A percentile compares a stretch with the other conserved stretches of the same genome.
Conservation (phyloP, 441 rosid species). For the Populus hybrid region DNA sequence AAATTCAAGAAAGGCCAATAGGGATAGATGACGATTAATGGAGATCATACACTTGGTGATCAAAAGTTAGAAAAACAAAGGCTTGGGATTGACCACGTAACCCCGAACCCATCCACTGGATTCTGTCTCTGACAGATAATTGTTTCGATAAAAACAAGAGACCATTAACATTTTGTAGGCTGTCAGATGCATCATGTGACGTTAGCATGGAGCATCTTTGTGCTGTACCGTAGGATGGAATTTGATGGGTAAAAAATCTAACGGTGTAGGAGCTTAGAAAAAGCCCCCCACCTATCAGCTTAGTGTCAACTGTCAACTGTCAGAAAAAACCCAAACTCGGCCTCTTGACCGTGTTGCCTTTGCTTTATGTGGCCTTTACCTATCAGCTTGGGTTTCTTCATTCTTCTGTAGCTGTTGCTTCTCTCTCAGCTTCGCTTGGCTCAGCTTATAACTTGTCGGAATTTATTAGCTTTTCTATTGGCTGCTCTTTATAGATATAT, state of each 20-base stretch:
- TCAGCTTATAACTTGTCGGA: background rate
- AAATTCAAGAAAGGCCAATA: background rate
- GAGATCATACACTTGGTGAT: background rate
- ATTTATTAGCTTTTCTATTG: background rate
- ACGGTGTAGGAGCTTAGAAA: background rate
- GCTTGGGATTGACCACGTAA: slow-evolving; percentile 17
- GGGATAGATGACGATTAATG: background rate
- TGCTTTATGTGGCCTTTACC: background rate
- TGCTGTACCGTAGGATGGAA: background rate
- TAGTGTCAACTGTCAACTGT: too few species aligned
- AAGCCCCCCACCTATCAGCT: background rate
- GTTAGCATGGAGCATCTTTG: background rate
- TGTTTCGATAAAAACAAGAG: background rate
- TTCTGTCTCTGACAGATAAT: background rate
- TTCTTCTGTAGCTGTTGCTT: background rate
- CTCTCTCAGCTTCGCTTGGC: background rate
- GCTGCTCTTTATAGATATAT: background rate
- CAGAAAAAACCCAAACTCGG: background rate
- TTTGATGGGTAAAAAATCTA: too few species aligned
- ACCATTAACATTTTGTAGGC: background rate
- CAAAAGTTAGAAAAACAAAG: background rate
- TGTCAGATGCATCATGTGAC: background rate
- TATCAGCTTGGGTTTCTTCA: background rate
- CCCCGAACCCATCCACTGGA: slow-evolving; percentile 16
- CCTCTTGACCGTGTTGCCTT: background rate